These are phyloP conservation scores for Cornus controversa DNA, from an alignment of 148 eudicot species.

Conservation along the genomic window DNA sequence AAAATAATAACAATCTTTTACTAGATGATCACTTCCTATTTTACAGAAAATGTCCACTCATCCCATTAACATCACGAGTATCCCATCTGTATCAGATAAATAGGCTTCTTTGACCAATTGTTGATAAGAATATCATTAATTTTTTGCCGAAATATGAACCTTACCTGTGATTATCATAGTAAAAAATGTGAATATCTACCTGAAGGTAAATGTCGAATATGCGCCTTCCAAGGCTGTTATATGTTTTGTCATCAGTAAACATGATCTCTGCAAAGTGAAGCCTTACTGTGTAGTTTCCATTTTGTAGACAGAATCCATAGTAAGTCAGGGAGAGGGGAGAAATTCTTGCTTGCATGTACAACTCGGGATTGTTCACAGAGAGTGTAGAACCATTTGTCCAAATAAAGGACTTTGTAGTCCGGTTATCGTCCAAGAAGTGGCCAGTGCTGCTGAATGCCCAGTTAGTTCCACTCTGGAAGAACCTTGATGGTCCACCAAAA, in stretches of 20 bases:
- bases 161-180: not conserved
- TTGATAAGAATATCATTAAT: too few species aligned
- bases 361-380: slow-evolving; percentile 5
- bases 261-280: slow-evolving; percentile 44
- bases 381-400: slow-evolving; percentile 13
- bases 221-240: slow-evolving; percentile 39
- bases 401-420: not conserved
- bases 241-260: slow-evolving; percentile 35
- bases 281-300: slow-evolving; percentile 34
- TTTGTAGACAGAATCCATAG: slow-evolving; percentile 33
- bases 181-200: slow-evolving; percentile 18
- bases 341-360: slow-evolving; percentile 28
- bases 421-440: slow-evolving; percentile 21
- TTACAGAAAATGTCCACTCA: not conserved
- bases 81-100: not conserved
- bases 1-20: too few species aligned
- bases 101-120: not conserved
- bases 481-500: slow-evolving; percentile 24
- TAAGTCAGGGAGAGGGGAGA: slow-evolving; percentile 38
- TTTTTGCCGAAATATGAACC: not conserved
- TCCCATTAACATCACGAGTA: not conserved
- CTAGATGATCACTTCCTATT: not conserved
- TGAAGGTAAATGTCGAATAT: slow-evolving; percentile 42
- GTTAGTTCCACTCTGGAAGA: slow-evolving; percentile 15
- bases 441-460: slow-evolving; percentile 49